Evolutionary conservation across 768 basidiomycete species (phyloP), one percentile per base, ranked within the genome.

Genomic region (Boletus tylopilopsis): DNA sequence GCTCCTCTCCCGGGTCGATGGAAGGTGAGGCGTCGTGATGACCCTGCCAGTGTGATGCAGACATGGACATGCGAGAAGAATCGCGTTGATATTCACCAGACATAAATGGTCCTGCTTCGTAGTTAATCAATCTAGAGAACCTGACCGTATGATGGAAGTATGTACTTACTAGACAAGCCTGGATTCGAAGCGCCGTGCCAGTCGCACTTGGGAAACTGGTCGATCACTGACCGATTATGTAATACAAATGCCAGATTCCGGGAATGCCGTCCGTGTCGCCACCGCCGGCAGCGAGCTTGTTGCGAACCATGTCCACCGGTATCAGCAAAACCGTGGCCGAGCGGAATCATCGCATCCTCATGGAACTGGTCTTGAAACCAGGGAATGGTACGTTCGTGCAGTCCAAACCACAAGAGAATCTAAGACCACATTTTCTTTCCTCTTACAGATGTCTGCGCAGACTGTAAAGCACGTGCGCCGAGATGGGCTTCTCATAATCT

Each of bases 401-500:
- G 33, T 5, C 15, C 41, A 41, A 45, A 37, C 29, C 42, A 22
- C 22, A 35, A 22, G 29, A 22, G 35, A 34, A n/a, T 22, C 49
- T 43, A 45, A 56, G 35, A 27, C 41, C 43, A 35, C 47, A 21
- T 45, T 44, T 59, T 49, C 54, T 47, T 42, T 47, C 38, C 32
- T 43, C 41, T 42, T 24, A 13, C 62, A 96, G 94, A 93, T 65
- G 66, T 78, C 12, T 97, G 94, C 65, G 94, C 94, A 6, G 94
- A 97, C 68, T 97, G 94, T 67, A 90, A 87, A 69, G 71, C 85
- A n/a, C 76, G 84, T 49, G 78, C 81, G 59, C 94, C 94, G 6
- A 74, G 91, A 68, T 97, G 94, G 94, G 87, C 91, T 6, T 87
- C 87, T 3, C 74, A 90, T 59, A 96, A 87, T 61, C 73, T 96